Base-by-base conservation (phyloP, 305 asterid genomes). In the Lippia alba region DNA sequence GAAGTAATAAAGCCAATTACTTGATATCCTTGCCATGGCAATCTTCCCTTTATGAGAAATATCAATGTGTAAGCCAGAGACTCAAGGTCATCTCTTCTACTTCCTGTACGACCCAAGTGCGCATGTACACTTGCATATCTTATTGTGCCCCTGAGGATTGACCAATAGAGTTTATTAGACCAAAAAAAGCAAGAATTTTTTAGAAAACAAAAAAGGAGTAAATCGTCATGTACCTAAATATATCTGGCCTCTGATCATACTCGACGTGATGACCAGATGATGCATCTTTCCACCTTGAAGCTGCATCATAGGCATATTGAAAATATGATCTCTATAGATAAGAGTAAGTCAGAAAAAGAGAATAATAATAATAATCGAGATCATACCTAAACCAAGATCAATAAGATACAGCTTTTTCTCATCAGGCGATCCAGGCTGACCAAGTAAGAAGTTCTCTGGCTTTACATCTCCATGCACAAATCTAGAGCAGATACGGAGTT, bases 1-100 rank as follows among this genome's bases (percentile, higher is more conserved):
- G 44, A 68, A 33, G 56, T 10, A 6, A 56, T 34, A 44, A 32
- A 36, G 40, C 19, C 64, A 77, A 51, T 76, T 61, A 86, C 96
- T 94, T 89, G 96, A 86, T 85, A 89, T 17, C 96, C 96, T 80
- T 89, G 96, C 96, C 96, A 89, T 0, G 96, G 96, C 63, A 89
- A 76, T 86, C 96, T 82, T 76, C 96, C 96, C 76, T 87, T 95
- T 36, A 95, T 90, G 56, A 95, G 96, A 85, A 95, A 95, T 82
- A 95, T 95, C 58, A 95, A 81, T 3, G 99, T 95, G 84, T 95
- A 95, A 3, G 99, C 99, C 67, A 95, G 87, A 12, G 99, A 95
- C 78, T 89, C 96, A 16, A 89, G 96, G 72, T 89, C 94, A 19
- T 87, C 96, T 79, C 94, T 87, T 63, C 96, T 78, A 77, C 96